Percentiles rank a stretch among this genome's conserved stretches.
phyloP scores from a whole-genome alignment of 2,329 filamentous ascomycete genomes.

The Rutstroemia sp. region DNA sequence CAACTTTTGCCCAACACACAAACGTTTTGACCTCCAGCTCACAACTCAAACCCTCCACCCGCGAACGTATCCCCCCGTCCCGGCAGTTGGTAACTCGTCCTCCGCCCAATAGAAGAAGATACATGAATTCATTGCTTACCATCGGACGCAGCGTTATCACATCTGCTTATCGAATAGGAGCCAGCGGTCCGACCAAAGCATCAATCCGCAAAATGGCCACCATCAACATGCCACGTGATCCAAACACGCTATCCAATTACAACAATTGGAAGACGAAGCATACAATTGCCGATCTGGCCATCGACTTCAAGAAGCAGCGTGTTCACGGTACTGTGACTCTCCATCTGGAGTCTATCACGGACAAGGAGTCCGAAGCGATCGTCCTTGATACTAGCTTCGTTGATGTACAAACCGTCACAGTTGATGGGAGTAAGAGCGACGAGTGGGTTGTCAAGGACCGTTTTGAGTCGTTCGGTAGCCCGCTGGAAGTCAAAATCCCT shows the following conservation, averaged over 20 bases:
- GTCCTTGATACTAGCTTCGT: conserved; percentile 85
- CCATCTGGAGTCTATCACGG: conserved; percentile 68
- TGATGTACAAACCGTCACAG: conserved; percentile 61
- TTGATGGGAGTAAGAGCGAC: conserved; percentile 54
- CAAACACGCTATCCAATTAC: conserved; percentile 89
- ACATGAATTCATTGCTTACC: conserved; percentile 10
- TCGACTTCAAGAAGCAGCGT: conserved; percentile 75
- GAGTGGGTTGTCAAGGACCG: conserved; percentile 62
- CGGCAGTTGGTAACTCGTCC: background rate
- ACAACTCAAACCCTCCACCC: background rate
- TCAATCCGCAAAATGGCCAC: conserved; percentile 19
- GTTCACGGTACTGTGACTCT: conserved; percentile 72
- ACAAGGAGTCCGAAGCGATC: conserved; percentile 66
- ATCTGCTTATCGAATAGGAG: conserved; percentile 13
- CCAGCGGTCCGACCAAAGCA: conserved; percentile 7
- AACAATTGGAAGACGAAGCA: conserved; percentile 79
- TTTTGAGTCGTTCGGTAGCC: conserved; percentile 66
- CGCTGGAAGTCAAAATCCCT: conserved; percentile 58
- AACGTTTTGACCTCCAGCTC: too few species aligned
- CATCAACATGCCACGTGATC: conserved; percentile 51
- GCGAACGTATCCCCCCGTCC: background rate
- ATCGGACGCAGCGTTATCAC: conserved; percentile 15
- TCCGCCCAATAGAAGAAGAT: background rate
- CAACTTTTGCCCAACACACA: too few species aligned
- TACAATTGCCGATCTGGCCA: conserved; percentile 71